Base-by-base conservation (phyloP, 1,139 yeast species). In the Blastobotrys capitulatus region DNA sequence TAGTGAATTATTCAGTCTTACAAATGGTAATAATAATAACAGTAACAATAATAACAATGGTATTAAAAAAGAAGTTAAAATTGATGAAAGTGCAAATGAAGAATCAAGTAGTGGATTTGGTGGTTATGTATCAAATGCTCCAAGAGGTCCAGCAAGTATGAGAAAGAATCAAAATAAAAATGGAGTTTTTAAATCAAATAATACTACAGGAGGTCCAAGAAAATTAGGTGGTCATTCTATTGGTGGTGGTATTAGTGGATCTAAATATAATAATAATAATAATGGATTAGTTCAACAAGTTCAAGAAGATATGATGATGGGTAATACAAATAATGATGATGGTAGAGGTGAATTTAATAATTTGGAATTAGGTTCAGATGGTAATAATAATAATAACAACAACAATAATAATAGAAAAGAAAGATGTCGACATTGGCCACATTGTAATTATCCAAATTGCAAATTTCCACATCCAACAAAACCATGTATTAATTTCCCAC, bases 361-460 rank as follows among this genome's bases (percentile, higher is more conserved):
- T 29, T 44, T 51, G 40, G 51, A 44, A 16, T 46, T 51, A n/a
- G 38, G 48, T 10, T 49, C 44, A n/a, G 49, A 41, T 32, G 6
- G 10, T 9, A 12, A 12, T 5, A 16, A 16, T 36, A 36, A 16
- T 22, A 13, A 22, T 15, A 22, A 19, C 10, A 35, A 36, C n/a
- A 29, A 31, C 22, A 15, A 15, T 13, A 25, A 40, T 27, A 7
- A 42, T 20, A 37, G 26, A 20, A 25, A 41, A 38, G 54, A 52
- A 40, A 79, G 96, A 64, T 88, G 96, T 65, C 74, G 75, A 34
- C 77, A 82, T 50, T 86, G 86, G 71, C 96, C 96, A 32, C 78
- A 82, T 61, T 88, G 96, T 70, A 70, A 71, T 13, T 67, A 74
- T 48, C 77, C 79, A 49, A 79, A 79, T 46, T 88, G 96, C 66